phyloP scores from a whole-genome alignment of 352 stramenopile species.

The Phytophthora ramorum region DNA sequence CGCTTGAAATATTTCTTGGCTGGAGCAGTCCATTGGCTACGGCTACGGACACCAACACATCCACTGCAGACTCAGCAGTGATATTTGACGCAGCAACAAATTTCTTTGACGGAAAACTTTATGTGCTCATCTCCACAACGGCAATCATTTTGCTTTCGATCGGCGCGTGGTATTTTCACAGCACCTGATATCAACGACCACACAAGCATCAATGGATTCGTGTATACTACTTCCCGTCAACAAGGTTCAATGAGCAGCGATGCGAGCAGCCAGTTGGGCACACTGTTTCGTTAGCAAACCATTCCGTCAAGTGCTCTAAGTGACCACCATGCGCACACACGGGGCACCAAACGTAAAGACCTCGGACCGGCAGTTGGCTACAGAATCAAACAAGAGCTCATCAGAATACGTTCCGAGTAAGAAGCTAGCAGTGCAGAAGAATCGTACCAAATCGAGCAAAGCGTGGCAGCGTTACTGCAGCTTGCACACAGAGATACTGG shows the following conservation, averaged over 20 bases:
- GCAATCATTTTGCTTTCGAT: slow-evolving; percentile 27
- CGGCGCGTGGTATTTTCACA: slow-evolving; percentile 36
- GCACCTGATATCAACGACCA: slow-evolving; percentile 9
- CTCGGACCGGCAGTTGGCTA: slow-evolving; percentile 87
- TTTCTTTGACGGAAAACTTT: slow-evolving; percentile 14
- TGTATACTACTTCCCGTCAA: slow-evolving; percentile 16
- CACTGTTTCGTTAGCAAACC: slow-evolving; percentile 73
- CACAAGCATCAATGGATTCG: neutral
- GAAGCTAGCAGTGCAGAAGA: neutral
- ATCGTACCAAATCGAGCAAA: slow-evolving; percentile 88
- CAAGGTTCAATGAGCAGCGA: slow-evolving; percentile 60
- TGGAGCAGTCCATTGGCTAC: slow-evolving; percentile 4
- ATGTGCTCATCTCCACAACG: slow-evolving; percentile 26
- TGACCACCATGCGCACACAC: slow-evolving; percentile 92
- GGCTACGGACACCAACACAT: slow-evolving; percentile 11
- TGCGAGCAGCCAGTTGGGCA: slow-evolving; percentile 85
- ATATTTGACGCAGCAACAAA: slow-evolving; percentile 16
- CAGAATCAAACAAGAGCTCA: slow-evolving; percentile 7
- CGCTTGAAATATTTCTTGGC: slow-evolving; percentile 26
- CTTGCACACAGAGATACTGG: slow-evolving; percentile 63
- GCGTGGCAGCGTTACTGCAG: slow-evolving; percentile 77
- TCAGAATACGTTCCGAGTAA: neutral
- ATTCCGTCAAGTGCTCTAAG: slow-evolving; percentile 83
- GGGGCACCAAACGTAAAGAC: slow-evolving; percentile 92
- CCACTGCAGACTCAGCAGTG: slow-evolving; percentile 9